Evolutionary conservation across 1,139 yeast genomes (phyloP).

Genomic region (Saccharomycopsis hybrid): DNA sequence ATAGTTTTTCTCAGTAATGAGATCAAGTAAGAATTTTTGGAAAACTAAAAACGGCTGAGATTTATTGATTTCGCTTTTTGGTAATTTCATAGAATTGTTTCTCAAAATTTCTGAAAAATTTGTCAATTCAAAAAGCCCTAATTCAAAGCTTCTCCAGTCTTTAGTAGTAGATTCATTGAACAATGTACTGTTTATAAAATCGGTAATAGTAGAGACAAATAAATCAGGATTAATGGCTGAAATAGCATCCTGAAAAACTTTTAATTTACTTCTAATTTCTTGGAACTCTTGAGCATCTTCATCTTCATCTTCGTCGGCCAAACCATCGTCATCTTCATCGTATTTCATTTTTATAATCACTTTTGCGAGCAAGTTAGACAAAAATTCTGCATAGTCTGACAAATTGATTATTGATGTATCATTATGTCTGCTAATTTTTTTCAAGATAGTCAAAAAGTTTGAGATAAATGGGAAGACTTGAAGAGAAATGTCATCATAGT

Average conservation of each 20-base stretch:
- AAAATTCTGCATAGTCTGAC: constrained; percentile 39
- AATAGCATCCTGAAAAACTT: constrained; percentile 77
- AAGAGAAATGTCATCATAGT: constrained; percentile 80
- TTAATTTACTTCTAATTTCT: constrained; percentile 69
- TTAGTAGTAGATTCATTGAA: constrained; percentile 28
- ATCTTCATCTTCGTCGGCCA: constrained; percentile 51
- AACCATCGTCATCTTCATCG: constrained; percentile 66
- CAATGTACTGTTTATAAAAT: constrained; percentile 56
- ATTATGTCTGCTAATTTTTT: constrained; percentile 36
- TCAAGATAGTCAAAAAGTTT: constrained; percentile 63
- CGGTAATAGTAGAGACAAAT: constrained; percentile 63
- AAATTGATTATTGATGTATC: constrained; percentile 31
- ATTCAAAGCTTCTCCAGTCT: constrained; percentile 78
- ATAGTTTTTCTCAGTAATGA: constrained; percentile 42
- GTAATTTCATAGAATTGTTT: constrained; percentile 62
- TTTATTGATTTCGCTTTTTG: constrained; percentile 53
- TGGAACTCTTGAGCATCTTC: constrained; percentile 68
- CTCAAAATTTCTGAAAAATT: constrained; percentile 76
- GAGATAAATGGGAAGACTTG: constrained; percentile 79
- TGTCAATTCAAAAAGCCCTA: constrained; percentile 77
- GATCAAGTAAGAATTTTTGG: constrained; percentile 48
- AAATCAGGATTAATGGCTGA: constrained; percentile 70
- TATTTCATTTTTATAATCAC: constrained; percentile 73
- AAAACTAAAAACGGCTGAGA: constrained; percentile 58
- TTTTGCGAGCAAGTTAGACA: constrained; percentile 60